phyloP scores from a whole-genome alignment of 2,329 filamentous ascomycete genomes.

The Fusarium tricinctum region DNA sequence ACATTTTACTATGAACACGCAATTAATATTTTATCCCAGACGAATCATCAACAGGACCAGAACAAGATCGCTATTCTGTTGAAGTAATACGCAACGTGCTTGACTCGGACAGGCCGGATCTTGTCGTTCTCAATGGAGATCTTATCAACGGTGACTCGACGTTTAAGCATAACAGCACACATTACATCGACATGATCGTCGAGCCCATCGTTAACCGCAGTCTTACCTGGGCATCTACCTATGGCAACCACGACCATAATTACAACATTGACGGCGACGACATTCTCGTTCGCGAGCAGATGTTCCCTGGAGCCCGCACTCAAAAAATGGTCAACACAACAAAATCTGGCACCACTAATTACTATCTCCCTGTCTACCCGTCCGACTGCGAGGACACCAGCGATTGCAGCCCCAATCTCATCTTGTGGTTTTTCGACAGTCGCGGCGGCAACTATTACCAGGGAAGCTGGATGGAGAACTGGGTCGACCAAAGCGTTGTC shows the following conservation, averaged over 20 bases:
- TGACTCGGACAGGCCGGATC: constrained; percentile 66
- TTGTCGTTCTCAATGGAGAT: constrained; percentile 80
- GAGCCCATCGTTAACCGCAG: constrained; percentile 67
- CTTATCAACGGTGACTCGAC: constrained; percentile 77
- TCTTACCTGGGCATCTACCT: constrained; percentile 75
- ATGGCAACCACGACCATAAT: constrained; percentile 78
- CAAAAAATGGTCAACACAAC: constrained; percentile 56
- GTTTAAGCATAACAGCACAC: constrained; percentile 65
- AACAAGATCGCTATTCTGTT: constrained; percentile 69
- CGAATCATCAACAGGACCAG: constrained; percentile 51
- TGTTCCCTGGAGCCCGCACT: constrained; percentile 58
- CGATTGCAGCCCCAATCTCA: constrained; percentile 56
- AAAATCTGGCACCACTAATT: constrained; percentile 61
- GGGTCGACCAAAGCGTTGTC: constrained; percentile 62
- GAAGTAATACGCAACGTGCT: constrained; percentile 71
- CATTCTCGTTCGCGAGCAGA: constrained; percentile 60
- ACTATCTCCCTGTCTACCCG: constrained; percentile 62
- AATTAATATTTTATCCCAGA: constrained; percentile 17
- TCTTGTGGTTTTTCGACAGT: constrained; percentile 82
- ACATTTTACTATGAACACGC: neutral
- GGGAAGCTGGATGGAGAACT: constrained; percentile 53
- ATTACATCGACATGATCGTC: constrained; percentile 72
- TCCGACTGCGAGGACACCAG: constrained; percentile 50
- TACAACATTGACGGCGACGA: constrained; percentile 67
- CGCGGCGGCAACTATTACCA: constrained; percentile 69